Evolutionary conservation across 164 flowering plant species (phyloP).

Genomic region (Vitis rotundifolia): DNA sequence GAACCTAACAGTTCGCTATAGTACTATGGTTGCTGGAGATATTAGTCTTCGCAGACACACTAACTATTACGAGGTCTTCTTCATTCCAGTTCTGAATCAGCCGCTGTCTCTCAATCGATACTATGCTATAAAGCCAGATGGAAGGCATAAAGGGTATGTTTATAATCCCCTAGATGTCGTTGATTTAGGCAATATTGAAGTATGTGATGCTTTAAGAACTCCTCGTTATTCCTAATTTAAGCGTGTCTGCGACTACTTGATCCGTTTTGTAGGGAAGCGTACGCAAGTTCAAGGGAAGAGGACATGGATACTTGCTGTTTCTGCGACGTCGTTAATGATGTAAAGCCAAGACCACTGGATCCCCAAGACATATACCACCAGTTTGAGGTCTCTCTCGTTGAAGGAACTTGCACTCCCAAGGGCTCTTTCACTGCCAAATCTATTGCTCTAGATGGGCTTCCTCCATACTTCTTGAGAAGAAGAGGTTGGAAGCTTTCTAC

Average conservation of each 20-base stretch:
- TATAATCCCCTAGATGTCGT: not conserved
- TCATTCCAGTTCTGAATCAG: slow-evolving; percentile 55
- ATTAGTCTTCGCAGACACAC: not conserved
- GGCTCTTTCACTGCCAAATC: slow-evolving; percentile 26
- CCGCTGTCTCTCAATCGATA: slow-evolving; percentile 62
- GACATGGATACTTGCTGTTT: slow-evolving; percentile 42
- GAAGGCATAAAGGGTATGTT: slow-evolving; percentile 52
- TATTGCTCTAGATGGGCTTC: slow-evolving; percentile 25
- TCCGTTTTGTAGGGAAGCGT: slow-evolving; percentile 43
- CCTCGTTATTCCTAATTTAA: not conserved
- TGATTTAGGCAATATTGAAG: not conserved
- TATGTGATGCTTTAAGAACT: no score
- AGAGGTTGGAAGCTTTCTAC: slow-evolving; percentile 26
- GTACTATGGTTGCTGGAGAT: not conserved
- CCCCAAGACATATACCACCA: slow-evolving; percentile 40
- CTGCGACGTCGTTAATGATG: slow-evolving; percentile 19
- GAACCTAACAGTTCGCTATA: slow-evolving; percentile 22
- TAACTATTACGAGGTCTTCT: slow-evolving; percentile 18
- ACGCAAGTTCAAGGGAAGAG: slow-evolving; percentile 42
- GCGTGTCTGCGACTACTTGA: not conserved
- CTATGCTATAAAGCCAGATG: slow-evolving; percentile 40
- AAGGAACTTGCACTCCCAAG: not conserved
- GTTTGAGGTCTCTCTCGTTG: slow-evolving; percentile 21
- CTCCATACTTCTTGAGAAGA: slow-evolving; percentile 25
- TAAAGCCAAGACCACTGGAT: slow-evolving; percentile 41